Conservation (phyloP, 108 stramenopile genomes). For the Skeletonema costatum region DNA sequence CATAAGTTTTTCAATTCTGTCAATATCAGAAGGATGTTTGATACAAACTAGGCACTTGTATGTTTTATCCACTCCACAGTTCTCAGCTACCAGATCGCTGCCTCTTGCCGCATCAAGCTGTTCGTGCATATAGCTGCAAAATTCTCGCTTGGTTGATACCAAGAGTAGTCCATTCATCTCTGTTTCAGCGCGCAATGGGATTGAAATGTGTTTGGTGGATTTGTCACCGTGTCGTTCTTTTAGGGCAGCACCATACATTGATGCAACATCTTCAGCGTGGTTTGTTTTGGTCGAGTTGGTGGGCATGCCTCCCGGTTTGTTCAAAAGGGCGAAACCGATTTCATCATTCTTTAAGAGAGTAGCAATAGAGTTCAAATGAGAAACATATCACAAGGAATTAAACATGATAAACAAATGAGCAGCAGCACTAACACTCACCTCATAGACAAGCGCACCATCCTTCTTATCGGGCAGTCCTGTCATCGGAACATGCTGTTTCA, state of each 20-base stretch:
- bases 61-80: constrained; percentile 14
- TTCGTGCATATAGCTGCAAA: constrained; percentile 39
- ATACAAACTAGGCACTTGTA: constrained; percentile 52
- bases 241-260: constrained; percentile 33
- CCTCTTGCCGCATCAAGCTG: constrained; percentile 20
- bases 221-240: constrained; percentile 34
- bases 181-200: constrained; percentile 48
- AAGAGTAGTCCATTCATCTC: constrained; percentile 44
- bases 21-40: constrained; percentile 45
- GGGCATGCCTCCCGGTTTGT: constrained; percentile 54
- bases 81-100: background rate
- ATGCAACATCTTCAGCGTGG: constrained; percentile 48
- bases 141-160: constrained; percentile 44
- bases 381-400: background rate
- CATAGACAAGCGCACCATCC: constrained; percentile 55
- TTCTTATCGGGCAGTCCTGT: constrained; percentile 46
- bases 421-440: constrained; percentile 25
- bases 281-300: constrained; percentile 48
- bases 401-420: background rate
- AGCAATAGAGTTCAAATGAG: background rate
- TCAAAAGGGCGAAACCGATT: constrained; percentile 39
- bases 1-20: constrained; percentile 40
- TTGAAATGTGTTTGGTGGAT: constrained; percentile 13
- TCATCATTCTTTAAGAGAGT: constrained; percentile 24
- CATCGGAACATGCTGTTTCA: constrained; percentile 42